Base-by-base conservation (phyloP, 2,329 filamentous ascomycete species). In the Hypoxylon sp. region DNA sequence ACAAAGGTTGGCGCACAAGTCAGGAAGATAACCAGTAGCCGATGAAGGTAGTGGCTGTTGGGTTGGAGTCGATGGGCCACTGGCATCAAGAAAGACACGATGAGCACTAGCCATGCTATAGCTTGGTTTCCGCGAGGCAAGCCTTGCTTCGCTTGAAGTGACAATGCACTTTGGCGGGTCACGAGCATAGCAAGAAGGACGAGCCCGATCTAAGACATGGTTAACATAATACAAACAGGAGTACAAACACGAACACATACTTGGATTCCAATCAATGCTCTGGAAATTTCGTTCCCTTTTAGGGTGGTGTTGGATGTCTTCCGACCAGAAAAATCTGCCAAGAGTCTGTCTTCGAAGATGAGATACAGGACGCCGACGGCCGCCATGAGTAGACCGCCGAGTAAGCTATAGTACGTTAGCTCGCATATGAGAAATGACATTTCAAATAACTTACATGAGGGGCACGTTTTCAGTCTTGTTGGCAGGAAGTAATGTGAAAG, bases 1-100 rank as follows among this genome's bases (percentile, higher is more conserved):
- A 99, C 89, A 75, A 98, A 99, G 1, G 90, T 89, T 0, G 95
- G 95, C 0, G 94, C 90, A 72, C 96, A 98, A 4, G 93, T 90
- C 45, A 99, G 81, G 78, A 98, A 99, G 50, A 97, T 87, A 67
- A 96, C 85, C 65, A 93, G 83, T 3, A 99, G 80, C 20, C 93
- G 88, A 73, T 98, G 93, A 65, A 98, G 84, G 74, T 98, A 97
- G 76, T 97, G 88, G 65, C 82, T 89, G 72, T 91, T 95, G 1
- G 92, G 89, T 63, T 90, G 87, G 1, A 96, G 70, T 18, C 88
- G 85, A 73, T 98, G 91, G n/a, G 89, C 80, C 63, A 96, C 83
- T 2, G 95, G 94, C 71, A 96, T 84, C 5, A 88, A 73, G 13
- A 98, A 77, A 0, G 95, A 96, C 80, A 74, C 81, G 90, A 90